Percentiles rank a stretch among this genome's conserved stretches.
These are phyloP conservation scores for Podaxis sp. DNA, from an alignment of 768 basidiomycete species.

Conservation along the genomic window DNA sequence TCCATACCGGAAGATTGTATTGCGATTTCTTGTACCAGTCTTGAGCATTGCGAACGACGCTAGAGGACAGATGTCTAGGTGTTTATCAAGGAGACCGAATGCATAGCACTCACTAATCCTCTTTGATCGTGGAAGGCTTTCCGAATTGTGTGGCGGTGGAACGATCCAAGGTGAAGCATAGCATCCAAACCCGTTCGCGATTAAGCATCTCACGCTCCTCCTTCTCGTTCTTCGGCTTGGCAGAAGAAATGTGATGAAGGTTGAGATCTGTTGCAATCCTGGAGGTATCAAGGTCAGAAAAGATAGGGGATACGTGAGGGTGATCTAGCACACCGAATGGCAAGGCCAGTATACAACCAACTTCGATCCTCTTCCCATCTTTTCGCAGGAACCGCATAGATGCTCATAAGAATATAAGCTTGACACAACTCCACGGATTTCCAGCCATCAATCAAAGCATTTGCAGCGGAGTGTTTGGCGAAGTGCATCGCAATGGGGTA, in stretches of 20 bases:
- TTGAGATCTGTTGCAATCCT: constrained; percentile 90
- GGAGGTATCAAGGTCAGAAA: background rate
- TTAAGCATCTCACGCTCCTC: constrained; percentile 84
- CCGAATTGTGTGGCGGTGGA: constrained; percentile 88
- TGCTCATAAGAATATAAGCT: constrained; percentile 85
- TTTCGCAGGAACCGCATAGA: constrained; percentile 74
- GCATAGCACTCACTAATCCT: constrained; percentile 59
- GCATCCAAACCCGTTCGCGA: constrained; percentile 84
- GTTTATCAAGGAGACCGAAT: background rate
- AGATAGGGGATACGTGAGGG: background rate
- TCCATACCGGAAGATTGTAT: constrained; percentile 51
- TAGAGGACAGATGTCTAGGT: constrained; percentile 17
- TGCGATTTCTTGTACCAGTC: constrained; percentile 74
- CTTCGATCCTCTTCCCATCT: constrained; percentile 89
- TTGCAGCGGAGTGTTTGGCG: constrained; percentile 77
- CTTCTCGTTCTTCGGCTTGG: constrained; percentile 64
- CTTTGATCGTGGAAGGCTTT: constrained; percentile 84
- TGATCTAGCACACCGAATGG: constrained; percentile 53
- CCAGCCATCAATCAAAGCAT: constrained; percentile 76
- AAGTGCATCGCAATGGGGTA: constrained; percentile 89
- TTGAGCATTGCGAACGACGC: constrained; percentile 63
- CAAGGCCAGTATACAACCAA: constrained; percentile 86
- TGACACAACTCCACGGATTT: constrained; percentile 87
- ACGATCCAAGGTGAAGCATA: constrained; percentile 84
- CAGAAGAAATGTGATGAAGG: constrained; percentile 61